A percentile compares a stretch with the other conserved stretches of the same genome.
These are phyloP conservation scores for Hygrophorus pudorinus DNA, from an alignment of 768 basidiomycete genomes.

Conservation along the genomic window DNA sequence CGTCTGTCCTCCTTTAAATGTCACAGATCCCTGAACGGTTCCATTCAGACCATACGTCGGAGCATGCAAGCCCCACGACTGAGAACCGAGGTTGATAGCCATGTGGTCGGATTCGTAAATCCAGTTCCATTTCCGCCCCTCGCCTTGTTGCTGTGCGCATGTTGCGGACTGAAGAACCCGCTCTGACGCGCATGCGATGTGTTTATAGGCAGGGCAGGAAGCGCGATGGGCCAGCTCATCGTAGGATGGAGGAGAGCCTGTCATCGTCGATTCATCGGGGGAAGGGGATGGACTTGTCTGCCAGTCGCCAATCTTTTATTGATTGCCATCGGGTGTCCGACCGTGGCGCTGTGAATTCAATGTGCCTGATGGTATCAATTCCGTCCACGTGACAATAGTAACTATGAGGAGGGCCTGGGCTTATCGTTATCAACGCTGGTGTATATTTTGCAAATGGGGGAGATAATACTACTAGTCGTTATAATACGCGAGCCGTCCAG, in stretches of 20 bases:
- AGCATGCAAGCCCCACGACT: constrained; percentile 25
- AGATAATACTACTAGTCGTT: too few relatives aligned
- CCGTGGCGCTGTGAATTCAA: too few relatives aligned
- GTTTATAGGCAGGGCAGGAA: constrained; percentile 17
- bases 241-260: constrained; percentile 4
- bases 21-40: constrained; percentile 28
- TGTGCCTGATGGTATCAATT: too few relatives aligned
- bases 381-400: too few relatives aligned
- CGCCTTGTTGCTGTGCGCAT: background rate
- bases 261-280: background rate
- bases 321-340: too few relatives aligned
- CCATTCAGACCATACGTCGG: constrained; percentile 35
- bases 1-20: constrained; percentile 23
- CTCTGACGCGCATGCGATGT: constrained; percentile 19
- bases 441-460: too few relatives aligned
- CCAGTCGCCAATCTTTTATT: too few relatives aligned
- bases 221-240: constrained; percentile 1
- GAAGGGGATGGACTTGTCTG: too few relatives aligned
- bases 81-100: constrained; percentile 29
- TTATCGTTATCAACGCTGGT: too few relatives aligned
- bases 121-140: constrained; percentile 21
- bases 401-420: too few relatives aligned
- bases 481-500: too few relatives aligned
- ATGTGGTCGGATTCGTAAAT: constrained; percentile 28
- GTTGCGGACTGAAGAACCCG: constrained; percentile 20